These are phyloP conservation scores for Mycena chlorophos DNA, from an alignment of 768 basidiomycete genomes.

Conservation along the genomic window DNA sequence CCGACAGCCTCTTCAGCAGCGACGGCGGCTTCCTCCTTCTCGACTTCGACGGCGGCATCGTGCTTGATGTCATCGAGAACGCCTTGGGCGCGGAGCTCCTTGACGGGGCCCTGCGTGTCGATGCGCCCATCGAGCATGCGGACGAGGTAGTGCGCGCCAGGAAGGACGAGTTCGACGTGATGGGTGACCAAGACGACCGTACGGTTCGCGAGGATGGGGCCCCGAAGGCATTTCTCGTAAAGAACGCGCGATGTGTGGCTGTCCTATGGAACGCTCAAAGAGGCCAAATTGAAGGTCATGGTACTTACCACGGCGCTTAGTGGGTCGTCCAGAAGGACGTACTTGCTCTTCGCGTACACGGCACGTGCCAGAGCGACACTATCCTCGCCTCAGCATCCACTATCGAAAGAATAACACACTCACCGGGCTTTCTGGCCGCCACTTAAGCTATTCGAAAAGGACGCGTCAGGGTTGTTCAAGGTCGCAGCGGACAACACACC, in stretches of 20 bases:
- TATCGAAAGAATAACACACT: conserved; percentile 1
- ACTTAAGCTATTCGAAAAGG: too few species aligned
- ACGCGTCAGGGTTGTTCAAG: too few species aligned
- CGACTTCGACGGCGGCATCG: conserved; percentile 50
- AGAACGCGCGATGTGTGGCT: conserved; percentile 66
- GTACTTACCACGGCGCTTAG: conserved; percentile 59
- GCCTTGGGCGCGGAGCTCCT: conserved; percentile 62
- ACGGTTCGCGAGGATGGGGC: conserved; percentile 62
- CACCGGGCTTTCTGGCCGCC: conserved; percentile 67
- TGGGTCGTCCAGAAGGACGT: conserved; percentile 58
- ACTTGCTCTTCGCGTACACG: conserved; percentile 53
- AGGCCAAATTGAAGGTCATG: not conserved
- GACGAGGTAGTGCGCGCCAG: conserved; percentile 70
- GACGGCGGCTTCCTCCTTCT: conserved; percentile 46
- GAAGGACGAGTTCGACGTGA: conserved; percentile 82
- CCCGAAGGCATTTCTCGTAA: conserved; percentile 64
- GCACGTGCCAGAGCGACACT: conserved; percentile 67
- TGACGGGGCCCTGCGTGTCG: conserved; percentile 69
- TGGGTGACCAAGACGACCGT: conserved; percentile 80
- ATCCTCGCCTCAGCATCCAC: not conserved
- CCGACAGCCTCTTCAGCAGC: conserved; percentile 30
- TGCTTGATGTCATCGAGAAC: conserved; percentile 63
- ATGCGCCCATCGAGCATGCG: conserved; percentile 82
- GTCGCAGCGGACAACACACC: too few species aligned
- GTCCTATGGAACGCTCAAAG: conserved; percentile 41